phyloP scores from a whole-genome alignment of 176 grass and related monocot species.

The Zizania latifolia region DNA sequence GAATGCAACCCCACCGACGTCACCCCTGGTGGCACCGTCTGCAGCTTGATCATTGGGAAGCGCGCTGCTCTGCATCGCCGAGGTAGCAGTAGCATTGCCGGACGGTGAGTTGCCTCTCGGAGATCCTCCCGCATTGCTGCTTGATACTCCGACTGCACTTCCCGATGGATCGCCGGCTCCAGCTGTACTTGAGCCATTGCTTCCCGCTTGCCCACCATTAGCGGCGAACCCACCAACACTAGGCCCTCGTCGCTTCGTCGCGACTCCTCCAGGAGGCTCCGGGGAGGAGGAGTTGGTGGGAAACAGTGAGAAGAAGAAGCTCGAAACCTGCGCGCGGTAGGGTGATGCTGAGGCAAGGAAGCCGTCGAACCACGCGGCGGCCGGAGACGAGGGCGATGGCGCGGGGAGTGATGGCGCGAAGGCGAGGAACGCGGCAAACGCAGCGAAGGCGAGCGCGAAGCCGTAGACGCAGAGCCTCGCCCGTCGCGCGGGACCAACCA shows the following conservation, averaged over 20 bases:
- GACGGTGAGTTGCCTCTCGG: not conserved
- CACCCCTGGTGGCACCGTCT: not conserved
- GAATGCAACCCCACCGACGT: not conserved
- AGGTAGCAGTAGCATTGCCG: not conserved
- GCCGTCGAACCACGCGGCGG: conserved; percentile 56
- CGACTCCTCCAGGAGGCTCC: not conserved
- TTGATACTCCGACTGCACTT: not conserved
- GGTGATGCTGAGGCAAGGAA: conserved; percentile 55
- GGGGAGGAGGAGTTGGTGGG: conserved; percentile 43
- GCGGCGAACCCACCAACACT: not conserved
- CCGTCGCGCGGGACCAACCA: no score
- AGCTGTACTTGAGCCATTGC: not conserved
- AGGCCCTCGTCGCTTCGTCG: conserved; percentile 12
- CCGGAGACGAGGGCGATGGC: conserved; percentile 5
- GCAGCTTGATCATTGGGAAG: not conserved
- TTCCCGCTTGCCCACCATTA: not conserved
- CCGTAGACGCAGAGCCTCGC: conserved; percentile 70
- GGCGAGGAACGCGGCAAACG: conserved; percentile 50
- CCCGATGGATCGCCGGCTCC: not conserved
- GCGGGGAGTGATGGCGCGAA: no score
- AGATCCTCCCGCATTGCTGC: not conserved
- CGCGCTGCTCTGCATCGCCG: not conserved
- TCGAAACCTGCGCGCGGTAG: conserved; percentile 55
- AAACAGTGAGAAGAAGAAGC: conserved; percentile 56
- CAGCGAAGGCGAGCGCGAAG: conserved; percentile 57